These are phyloP conservation scores for Pleurotus eryngii DNA, from an alignment of 768 basidiomycete genomes.

Conservation along the genomic window DNA sequence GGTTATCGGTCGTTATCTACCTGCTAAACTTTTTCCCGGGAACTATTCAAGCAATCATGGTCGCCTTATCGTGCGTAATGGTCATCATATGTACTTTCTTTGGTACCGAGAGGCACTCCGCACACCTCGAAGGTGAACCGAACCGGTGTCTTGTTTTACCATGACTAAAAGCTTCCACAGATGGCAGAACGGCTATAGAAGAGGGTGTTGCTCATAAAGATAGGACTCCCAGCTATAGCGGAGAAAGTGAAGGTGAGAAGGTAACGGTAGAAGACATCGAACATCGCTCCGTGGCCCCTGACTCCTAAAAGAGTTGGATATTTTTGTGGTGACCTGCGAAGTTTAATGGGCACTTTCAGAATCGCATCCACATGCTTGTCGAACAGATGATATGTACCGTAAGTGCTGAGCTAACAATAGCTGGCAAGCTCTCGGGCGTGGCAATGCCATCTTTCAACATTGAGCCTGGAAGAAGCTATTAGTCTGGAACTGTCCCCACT, in stretches of 20 bases:
- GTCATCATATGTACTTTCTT: slow-evolving; percentile 11
- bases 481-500: not conserved
- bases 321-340: no score
- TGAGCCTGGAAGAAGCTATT: no score
- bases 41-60: slow-evolving; percentile 13
- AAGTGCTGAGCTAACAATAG: no score
- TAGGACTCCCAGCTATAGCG: not conserved
- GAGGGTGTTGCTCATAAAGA: not conserved
- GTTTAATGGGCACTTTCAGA: no score
- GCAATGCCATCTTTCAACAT: no score
- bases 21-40: slow-evolving; percentile 6
- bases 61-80: slow-evolving; percentile 12
- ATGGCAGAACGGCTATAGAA: slow-evolving; percentile 1
- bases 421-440: no score
- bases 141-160: not conserved
- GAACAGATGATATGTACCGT: no score
- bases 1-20: not conserved
- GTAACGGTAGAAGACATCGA: not conserved
- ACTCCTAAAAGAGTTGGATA: no score
- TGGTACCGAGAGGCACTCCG: slow-evolving; percentile 14
- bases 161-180: not conserved
- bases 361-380: no score
- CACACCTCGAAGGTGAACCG: slow-evolving; percentile 11
- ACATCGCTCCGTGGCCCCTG: not conserved
- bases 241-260: not conserved